Conservation (phyloP, 2,329 filamentous ascomycete species). For the Cordyceps farinosa region DNA sequence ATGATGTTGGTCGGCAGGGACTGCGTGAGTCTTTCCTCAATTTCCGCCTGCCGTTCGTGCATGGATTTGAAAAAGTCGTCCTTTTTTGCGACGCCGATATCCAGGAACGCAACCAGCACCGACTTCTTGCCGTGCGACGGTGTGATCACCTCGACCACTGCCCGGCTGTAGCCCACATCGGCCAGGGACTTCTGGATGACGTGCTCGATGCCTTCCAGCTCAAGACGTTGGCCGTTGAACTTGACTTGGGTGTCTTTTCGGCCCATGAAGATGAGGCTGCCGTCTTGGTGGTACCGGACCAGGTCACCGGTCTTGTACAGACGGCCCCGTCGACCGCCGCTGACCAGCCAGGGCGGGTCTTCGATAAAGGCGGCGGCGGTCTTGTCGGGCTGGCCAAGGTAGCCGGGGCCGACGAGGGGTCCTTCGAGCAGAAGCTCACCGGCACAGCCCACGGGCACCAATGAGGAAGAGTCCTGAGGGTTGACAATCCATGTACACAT, state of each 20-base stretch:
- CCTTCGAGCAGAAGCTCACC: constrained; percentile 24
- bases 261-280: constrained; percentile 40
- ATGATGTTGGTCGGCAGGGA: constrained; percentile 9
- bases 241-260: constrained; percentile 55
- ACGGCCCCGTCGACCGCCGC: constrained; percentile 10
- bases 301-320: constrained; percentile 26
- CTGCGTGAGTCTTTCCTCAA: background rate
- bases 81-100: background rate
- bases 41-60: background rate
- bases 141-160: constrained; percentile 6
- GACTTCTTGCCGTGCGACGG: background rate
- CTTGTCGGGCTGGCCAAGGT: constrained; percentile 15
- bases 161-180: background rate
- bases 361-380: constrained; percentile 25
- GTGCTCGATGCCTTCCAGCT: constrained; percentile 32
- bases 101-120: background rate
- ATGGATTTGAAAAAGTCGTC: background rate
- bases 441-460: constrained; percentile 19
- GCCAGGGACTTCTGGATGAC: constrained; percentile 10
- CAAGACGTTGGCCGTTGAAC: constrained; percentile 51
- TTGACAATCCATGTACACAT: constrained; percentile 15
- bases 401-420: constrained; percentile 20
- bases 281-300: constrained; percentile 31
- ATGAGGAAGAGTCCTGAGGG: constrained; percentile 1
- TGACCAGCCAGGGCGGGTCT: background rate